Conservation (phyloP, 805 yeast genomes). For the Ogataea zsoltii region DNA sequence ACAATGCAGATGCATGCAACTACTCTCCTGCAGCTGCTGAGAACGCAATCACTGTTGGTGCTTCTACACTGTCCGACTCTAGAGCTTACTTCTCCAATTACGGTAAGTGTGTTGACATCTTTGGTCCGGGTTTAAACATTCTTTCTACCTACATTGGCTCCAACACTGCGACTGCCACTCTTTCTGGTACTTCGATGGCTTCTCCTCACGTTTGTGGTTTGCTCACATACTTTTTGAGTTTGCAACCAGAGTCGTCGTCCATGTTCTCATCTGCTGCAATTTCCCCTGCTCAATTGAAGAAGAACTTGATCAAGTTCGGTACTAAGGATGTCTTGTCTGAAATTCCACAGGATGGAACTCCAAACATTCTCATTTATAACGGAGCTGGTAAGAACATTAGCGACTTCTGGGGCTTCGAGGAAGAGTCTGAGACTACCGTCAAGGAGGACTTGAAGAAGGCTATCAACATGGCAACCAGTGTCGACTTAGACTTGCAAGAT, state of each 20-base stretch:
- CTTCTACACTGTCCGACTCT: slow-evolving; percentile 81
- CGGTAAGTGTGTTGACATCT: slow-evolving; percentile 94
- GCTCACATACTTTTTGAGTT: slow-evolving; percentile 82
- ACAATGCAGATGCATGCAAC: slow-evolving; percentile 88
- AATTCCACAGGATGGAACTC: slow-evolving; percentile 67
- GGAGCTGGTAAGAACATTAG: slow-evolving; percentile 77
- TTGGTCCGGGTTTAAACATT: slow-evolving; percentile 93
- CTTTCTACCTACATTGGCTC: slow-evolving; percentile 84
- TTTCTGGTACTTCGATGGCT: slow-evolving; percentile 98
- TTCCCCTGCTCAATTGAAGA: slow-evolving; percentile 74
- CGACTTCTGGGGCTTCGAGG: slow-evolving; percentile 54
- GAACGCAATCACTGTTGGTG: slow-evolving; percentile 90
- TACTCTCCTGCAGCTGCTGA: slow-evolving; percentile 89
- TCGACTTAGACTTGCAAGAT: slow-evolving; percentile 21
- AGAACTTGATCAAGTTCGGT: slow-evolving; percentile 69
- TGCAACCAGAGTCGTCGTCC: slow-evolving; percentile 74
- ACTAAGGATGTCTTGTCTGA: slow-evolving; percentile 60
- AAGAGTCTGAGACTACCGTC: slow-evolving; percentile 10
- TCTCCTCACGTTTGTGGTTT: slow-evolving; percentile 95
- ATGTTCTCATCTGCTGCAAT: slow-evolving; percentile 59
- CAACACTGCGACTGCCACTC: slow-evolving; percentile 69
- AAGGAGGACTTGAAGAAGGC: slow-evolving; percentile 25
- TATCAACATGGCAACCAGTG: slow-evolving; percentile 22
- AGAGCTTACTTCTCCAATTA: slow-evolving; percentile 96
- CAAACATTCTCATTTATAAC: slow-evolving; percentile 74